These are phyloP conservation scores for Acer saccharum DNA, from an alignment of 345 rosid genomes.

Conservation along the genomic window DNA sequence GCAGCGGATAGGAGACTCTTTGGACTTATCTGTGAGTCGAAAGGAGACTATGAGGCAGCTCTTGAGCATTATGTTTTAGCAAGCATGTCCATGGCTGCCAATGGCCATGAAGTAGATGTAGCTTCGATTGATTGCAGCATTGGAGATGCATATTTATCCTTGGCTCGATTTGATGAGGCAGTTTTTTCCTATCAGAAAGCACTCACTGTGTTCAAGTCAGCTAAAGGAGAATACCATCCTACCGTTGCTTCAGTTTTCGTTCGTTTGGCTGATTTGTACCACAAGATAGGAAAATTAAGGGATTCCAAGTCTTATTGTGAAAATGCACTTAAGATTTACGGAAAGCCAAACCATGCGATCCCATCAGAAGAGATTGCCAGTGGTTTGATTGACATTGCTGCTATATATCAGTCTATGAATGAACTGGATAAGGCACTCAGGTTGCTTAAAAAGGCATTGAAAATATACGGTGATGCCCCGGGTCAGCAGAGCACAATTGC, in stretches of 20 bases:
- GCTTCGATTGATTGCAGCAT: constrained; percentile 88
- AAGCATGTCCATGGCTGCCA: constrained; percentile 83
- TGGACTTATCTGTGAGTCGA: constrained; percentile 82
- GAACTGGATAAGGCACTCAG: constrained; percentile 66
- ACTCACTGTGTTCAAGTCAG: constrained; percentile 68
- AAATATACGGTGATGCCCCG: constrained; percentile 55
- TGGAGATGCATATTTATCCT: constrained; percentile 82
- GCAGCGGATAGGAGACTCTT: constrained; percentile 85
- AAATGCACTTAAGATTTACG: constrained; percentile 74
- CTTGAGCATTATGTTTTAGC: constrained; percentile 89
- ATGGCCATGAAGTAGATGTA: constrained; percentile 63
- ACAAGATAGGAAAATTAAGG: constrained; percentile 72
- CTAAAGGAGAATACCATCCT: constrained; percentile 81
- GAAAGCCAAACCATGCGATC: constrained; percentile 57
- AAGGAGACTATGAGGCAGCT: constrained; percentile 76
- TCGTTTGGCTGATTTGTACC: constrained; percentile 83
- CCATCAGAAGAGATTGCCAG: constrained; percentile 74
- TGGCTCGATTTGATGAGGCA: constrained; percentile 90
- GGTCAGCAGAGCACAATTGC: constrained; percentile 80
- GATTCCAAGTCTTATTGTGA: constrained; percentile 84
- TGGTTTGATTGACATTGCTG: constrained; percentile 81
- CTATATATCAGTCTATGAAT: constrained; percentile 80
- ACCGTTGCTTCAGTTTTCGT: constrained; percentile 83
- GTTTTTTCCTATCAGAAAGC: constrained; percentile 87
- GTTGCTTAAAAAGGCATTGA: constrained; percentile 68